Evolutionary conservation across 257 asterid genomes (phyloP).

Genomic region (Cruciata laevipes): DNA sequence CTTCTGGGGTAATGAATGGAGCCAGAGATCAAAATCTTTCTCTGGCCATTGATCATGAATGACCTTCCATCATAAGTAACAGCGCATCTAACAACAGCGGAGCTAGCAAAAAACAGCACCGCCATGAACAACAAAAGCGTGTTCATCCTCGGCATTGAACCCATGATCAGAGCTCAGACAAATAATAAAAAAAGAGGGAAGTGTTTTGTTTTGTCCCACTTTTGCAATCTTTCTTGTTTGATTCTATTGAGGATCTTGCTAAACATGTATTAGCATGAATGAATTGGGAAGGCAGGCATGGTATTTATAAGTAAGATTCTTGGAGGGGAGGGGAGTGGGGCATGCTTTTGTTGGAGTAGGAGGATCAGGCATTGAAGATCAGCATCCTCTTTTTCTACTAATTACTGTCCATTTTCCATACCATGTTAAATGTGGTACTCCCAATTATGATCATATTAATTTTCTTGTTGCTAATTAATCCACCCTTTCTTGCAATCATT

Average conservation of each 20-base stretch:
- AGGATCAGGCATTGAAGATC: neutral
- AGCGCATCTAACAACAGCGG: slow-evolving; percentile 24
- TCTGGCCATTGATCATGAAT: slow-evolving; percentile 29
- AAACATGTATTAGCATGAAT: neutral
- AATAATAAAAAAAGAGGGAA: neutral
- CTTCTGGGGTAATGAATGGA: slow-evolving; percentile 49
- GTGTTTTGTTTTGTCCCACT: slow-evolving; percentile 6
- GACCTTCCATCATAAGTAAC: slow-evolving; percentile 41
- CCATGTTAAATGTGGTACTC: neutral
- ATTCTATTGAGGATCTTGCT: slow-evolving; percentile 15
- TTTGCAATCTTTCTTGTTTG: slow-evolving; percentile 8
- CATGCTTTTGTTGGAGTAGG: neutral
- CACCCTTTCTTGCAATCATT: neutral
- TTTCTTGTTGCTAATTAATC: too few relatives aligned
- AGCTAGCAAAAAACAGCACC: slow-evolving; percentile 15
- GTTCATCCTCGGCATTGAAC: slow-evolving; percentile 20
- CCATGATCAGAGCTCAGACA: slow-evolving; percentile 1
- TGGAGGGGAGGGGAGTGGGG: slow-evolving; percentile 2
- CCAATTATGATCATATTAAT: neutral
- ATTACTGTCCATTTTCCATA: neutral
- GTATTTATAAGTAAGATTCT: neutral
- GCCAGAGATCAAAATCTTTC: slow-evolving; percentile 38
- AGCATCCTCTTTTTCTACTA: neutral
- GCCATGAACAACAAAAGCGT: slow-evolving; percentile 17
- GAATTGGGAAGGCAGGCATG: neutral